Evolutionary conservation across 768 basidiomycete species (phyloP).

Genomic region (Auriscalpium vulgare): DNA sequence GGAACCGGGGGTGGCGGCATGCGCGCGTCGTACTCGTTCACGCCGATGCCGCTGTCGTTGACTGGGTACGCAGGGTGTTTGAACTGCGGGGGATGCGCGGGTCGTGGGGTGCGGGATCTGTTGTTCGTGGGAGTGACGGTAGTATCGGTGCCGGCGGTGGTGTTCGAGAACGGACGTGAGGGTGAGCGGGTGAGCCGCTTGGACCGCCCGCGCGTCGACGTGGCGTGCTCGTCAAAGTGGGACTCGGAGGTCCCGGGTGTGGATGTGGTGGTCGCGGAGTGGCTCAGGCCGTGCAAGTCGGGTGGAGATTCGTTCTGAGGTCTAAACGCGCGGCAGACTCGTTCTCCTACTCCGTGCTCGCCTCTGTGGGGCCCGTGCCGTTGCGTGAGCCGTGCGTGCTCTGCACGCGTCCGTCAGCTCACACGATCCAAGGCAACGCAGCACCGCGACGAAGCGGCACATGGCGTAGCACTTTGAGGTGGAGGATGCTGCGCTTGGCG

Average conservation of each 20-base stretch:
- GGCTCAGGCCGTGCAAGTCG: slow-evolving; percentile 12
- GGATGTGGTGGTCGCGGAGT: slow-evolving; percentile 15
- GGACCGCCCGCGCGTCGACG: slow-evolving; percentile 23
- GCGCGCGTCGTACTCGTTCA: slow-evolving; percentile 10
- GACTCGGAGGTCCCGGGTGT: slow-evolving; percentile 11
- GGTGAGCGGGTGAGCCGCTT: slow-evolving; percentile 39
- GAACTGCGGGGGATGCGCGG: background rate
- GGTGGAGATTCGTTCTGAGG: slow-evolving; percentile 18
- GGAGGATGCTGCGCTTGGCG: slow-evolving; percentile 12
- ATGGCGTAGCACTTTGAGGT: slow-evolving; percentile 8
- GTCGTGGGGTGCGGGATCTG: slow-evolving; percentile 10
- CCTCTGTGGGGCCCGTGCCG: slow-evolving; percentile 1
- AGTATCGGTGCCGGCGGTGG: slow-evolving; percentile 52
- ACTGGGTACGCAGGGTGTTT: slow-evolving; percentile 1
- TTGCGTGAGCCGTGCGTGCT: slow-evolving; percentile 16
- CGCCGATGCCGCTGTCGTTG: slow-evolving; percentile 10
- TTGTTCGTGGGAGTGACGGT: slow-evolving; percentile 40
- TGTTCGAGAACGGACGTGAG: slow-evolving; percentile 61
- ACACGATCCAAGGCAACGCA: slow-evolving; percentile 2
- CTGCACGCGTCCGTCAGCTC: slow-evolving; percentile 6
- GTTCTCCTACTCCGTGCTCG: slow-evolving; percentile 13
- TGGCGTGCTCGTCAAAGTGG: slow-evolving; percentile 11
- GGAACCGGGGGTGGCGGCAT: slow-evolving; percentile 15
- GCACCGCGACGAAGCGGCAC: background rate
- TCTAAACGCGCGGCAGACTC: slow-evolving; percentile 8